Percentiles rank a stretch among this genome's conserved stretches.
These are phyloP conservation scores for Penicillium nordicum DNA, from an alignment of 2,329 filamentous ascomycete species.

Conservation along the genomic window DNA sequence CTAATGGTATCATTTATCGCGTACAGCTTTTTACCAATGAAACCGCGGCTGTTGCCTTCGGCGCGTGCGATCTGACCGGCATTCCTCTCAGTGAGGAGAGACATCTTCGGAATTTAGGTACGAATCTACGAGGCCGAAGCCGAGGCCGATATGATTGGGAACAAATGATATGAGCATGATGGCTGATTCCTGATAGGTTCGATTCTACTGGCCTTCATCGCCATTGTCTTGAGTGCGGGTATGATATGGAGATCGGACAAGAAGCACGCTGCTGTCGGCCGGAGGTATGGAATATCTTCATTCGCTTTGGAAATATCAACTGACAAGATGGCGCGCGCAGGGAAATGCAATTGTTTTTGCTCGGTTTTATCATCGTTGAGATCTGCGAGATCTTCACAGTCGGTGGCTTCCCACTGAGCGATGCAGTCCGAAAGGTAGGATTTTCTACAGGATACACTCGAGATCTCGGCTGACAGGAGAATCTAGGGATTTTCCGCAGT, in stretches of 20 bases:
- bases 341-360: conserved; percentile 93
- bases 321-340: conserved; percentile 47
- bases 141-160: neutral
- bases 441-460: neutral
- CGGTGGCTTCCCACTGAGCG: conserved; percentile 75
- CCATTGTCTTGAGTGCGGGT: conserved; percentile 64
- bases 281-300: conserved; percentile 60
- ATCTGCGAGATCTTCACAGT: conserved; percentile 97
- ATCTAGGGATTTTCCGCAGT: conserved; percentile 77
- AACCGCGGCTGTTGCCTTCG: conserved; percentile 58
- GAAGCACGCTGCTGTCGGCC: conserved; percentile 89
- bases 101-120: conserved; percentile 78
- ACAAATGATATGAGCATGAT: neutral
- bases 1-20: conserved; percentile 16
- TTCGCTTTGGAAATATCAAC: neutral
- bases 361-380: conserved; percentile 79
- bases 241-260: conserved; percentile 77
- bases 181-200: conserved; percentile 58
- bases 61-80: conserved; percentile 71
- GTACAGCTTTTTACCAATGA: conserved; percentile 63
- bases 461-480: conserved; percentile 8
- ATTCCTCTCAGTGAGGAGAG: conserved; percentile 65
- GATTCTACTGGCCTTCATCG: conserved; percentile 75
- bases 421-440: conserved; percentile 66
- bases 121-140: conserved; percentile 33